Evolutionary conservation across 306 rosid species (phyloP), one percentile per base, ranked within the genome.

Genomic region (Corylus heterophylla): DNA sequence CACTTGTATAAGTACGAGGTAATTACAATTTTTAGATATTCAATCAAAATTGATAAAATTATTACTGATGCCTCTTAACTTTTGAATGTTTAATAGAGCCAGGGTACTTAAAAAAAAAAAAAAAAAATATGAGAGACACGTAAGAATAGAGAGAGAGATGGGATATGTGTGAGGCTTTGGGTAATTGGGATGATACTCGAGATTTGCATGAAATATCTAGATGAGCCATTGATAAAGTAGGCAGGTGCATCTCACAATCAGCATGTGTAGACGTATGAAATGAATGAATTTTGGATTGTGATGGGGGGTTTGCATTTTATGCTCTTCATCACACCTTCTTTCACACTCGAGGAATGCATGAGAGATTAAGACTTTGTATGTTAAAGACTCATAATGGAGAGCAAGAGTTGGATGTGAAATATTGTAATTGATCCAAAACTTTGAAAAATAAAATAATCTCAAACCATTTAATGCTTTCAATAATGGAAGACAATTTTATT

Each of bases 221-320:
- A 31, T 31, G 35, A 31, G 35, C 35, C 22, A 39, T 20, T 73
- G 35, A 3, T 6, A 25, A 48, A 13, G 42, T 2, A 8, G 25
- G 76, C 74, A 37, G 90, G 69, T 80, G 69, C 54, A n/a, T 59
- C 82, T 75, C 70, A 5, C 61, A 55, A 22, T 80, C 4, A 64
- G 64, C 75, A 74, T 84, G 87, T 5, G 73, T 8, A 50, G 2
- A 56, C 44, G 54, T 17, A 20, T 16, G 6, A 22, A 58, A 13
- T 48, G 55, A 69, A 71, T 79, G 77, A 20, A 1, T 42, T 42
- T 5, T 42, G 1, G 0, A 42, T 42, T 4, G 0, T 39, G 44
- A 39, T 39, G 44, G 18, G 35, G 7, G 7, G 2, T 12, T 20
- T 13, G 7, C 69, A 31, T 6, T 29, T 63, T 14, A 2, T 7